phyloP scores from a whole-genome alignment of 169 alveolate species.

The Plasmodium reichenowi region DNA sequence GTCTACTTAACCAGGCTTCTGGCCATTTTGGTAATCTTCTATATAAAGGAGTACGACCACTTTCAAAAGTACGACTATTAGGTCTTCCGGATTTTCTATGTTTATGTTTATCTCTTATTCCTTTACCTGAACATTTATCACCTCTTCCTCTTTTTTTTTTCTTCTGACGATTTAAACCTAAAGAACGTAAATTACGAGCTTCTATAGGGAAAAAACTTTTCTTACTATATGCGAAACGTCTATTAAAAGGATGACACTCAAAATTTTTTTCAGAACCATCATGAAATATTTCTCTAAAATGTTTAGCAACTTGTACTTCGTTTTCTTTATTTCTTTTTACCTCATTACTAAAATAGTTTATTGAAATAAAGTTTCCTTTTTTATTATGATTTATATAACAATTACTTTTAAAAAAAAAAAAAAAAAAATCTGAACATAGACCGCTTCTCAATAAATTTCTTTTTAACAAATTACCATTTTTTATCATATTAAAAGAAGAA shows the following conservation, averaged over 20 bases:
- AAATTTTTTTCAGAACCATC: slow-evolving; percentile 73
- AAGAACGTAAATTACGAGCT: slow-evolving; percentile 85
- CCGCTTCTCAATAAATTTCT: no score
- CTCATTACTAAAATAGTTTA: not conserved
- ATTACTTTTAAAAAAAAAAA: no score
- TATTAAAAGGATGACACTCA: slow-evolving; percentile 86
- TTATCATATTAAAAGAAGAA: slow-evolving; percentile 53
- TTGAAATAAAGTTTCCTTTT: no score
- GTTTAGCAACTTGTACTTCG: slow-evolving; percentile 56
- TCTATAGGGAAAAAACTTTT: slow-evolving; percentile 89
- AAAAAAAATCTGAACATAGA: no score
- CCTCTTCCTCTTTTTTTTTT: slow-evolving; percentile 89
- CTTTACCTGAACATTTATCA: slow-evolving; percentile 86
- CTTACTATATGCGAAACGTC: slow-evolving; percentile 86
- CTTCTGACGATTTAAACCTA: slow-evolving; percentile 82
- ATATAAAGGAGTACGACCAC: slow-evolving; percentile 88
- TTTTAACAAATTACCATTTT: slow-evolving; percentile 33
- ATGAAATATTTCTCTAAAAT: slow-evolving; percentile 64
- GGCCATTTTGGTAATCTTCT: slow-evolving; percentile 89
- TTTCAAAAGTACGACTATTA: slow-evolving; percentile 86
- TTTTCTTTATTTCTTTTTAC: not conserved
- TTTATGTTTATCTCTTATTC: slow-evolving; percentile 83
- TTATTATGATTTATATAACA: no score
- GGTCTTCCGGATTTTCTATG: slow-evolving; percentile 85
- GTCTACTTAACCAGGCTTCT: slow-evolving; percentile 87